Conservation (phyloP, 345 rosid species). For the Populus euphratica region DNA sequence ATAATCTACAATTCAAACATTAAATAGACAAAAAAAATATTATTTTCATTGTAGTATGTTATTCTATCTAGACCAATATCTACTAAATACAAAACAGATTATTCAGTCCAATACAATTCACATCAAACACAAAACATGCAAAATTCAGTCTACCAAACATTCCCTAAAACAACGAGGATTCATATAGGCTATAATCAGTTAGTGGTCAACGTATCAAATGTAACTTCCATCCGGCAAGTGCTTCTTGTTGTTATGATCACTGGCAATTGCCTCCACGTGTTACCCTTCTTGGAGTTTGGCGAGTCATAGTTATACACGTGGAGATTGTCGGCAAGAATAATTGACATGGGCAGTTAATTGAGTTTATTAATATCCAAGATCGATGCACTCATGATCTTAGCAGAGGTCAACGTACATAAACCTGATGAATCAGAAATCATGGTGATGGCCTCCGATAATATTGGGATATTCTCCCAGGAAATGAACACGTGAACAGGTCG, state of each 20-base stretch:
- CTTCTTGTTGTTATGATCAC: background rate
- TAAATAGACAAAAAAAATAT: no score
- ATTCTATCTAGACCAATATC: no score
- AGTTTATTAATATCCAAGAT: background rate
- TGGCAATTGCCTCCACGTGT: background rate
- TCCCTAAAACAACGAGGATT: no score
- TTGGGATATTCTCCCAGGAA: background rate
- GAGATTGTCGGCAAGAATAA: background rate
- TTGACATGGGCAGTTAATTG: background rate
- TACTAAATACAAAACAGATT: no score
- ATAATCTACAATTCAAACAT: no score
- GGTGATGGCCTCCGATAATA: background rate
- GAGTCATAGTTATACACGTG: background rate
- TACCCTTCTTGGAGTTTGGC: background rate
- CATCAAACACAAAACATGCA: no score
- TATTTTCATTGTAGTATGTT: no score
- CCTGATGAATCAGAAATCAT: background rate
- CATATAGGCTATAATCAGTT: background rate
- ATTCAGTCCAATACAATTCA: no score
- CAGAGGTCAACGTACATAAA: background rate
- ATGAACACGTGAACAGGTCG: background rate
- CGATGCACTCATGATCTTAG: no score
- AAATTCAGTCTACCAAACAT: no score
- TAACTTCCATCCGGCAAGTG: background rate
- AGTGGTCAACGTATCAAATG: background rate